Conservation (phyloP, 768 basidiomycete species). For the Serendipita indica region DNA sequence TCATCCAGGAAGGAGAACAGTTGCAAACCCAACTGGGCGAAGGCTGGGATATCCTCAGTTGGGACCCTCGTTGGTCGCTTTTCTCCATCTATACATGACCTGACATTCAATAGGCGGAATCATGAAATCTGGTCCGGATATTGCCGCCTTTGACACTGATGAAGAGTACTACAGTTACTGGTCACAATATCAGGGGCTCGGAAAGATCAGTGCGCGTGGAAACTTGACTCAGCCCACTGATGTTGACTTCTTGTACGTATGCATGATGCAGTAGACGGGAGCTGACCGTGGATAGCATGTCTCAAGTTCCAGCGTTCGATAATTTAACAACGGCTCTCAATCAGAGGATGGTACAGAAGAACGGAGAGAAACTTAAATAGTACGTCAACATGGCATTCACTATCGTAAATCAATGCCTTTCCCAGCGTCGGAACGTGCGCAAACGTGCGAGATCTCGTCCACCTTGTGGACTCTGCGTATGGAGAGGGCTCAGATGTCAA, state of each 20-base stretch:
- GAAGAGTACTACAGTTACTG: background rate
- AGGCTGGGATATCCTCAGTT: background rate
- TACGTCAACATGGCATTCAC: background rate
- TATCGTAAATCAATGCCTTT: background rate
- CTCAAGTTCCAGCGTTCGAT: background rate
- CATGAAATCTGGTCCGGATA: background rate
- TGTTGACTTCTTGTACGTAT: background rate
- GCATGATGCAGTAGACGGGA: background rate
- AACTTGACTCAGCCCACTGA: background rate
- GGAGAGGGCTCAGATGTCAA: constrained; percentile 5
- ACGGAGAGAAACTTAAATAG: constrained; percentile 3
- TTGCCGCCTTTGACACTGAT: background rate
- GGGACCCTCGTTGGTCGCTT: background rate
- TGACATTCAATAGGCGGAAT: background rate
- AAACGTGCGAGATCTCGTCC: constrained; percentile 9
- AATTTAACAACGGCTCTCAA: background rate
- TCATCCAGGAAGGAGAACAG: background rate
- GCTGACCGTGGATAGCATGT: background rate
- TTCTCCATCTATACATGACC: no score
- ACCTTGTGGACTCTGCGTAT: background rate
- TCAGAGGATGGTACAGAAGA: background rate
- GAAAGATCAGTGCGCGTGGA: background rate
- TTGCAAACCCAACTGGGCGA: background rate
- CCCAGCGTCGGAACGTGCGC: constrained; percentile 3
- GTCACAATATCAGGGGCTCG: background rate